Conservation (phyloP, 2,329 filamentous ascomycete species). For the Penicillium sp. region DNA sequence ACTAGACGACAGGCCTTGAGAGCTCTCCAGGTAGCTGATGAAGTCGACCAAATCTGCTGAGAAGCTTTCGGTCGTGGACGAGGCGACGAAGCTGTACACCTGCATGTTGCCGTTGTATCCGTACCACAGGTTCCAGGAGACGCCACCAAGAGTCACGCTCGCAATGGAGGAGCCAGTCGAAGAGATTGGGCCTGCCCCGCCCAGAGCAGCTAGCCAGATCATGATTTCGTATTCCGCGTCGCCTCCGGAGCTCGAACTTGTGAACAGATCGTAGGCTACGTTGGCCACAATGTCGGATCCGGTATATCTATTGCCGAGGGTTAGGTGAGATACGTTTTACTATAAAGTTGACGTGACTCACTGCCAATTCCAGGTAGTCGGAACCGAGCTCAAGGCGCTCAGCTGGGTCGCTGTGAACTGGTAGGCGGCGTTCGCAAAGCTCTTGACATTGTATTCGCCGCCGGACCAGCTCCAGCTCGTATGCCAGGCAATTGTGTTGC, state of each 20-base stretch:
- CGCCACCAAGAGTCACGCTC: slow-evolving; percentile 59
- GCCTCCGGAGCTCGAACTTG: slow-evolving; percentile 52
- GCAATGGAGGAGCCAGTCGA: slow-evolving; percentile 56
- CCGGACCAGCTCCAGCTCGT: slow-evolving; percentile 53
- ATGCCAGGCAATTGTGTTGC: slow-evolving; percentile 47
- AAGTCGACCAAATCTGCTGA: slow-evolving; percentile 63
- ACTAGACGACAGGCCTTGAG: slow-evolving; percentile 38
- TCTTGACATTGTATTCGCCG: slow-evolving; percentile 50
- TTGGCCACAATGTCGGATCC: slow-evolving; percentile 58
- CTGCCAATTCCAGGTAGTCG: slow-evolving; percentile 53
- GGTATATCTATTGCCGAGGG: slow-evolving; percentile 47
- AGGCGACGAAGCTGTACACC: slow-evolving; percentile 65
- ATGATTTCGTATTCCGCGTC: slow-evolving; percentile 66
- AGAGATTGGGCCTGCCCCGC: slow-evolving; percentile 62
- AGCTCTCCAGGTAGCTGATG: slow-evolving; percentile 58
- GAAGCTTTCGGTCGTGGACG: slow-evolving; percentile 56
- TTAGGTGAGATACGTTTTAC: slow-evolving; percentile 7
- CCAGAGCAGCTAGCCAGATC: slow-evolving; percentile 67
- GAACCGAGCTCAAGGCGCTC: slow-evolving; percentile 47
- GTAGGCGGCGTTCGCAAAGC: slow-evolving; percentile 52
- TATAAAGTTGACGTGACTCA: slow-evolving; percentile 20
- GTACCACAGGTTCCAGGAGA: slow-evolving; percentile 63
- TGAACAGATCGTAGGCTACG: slow-evolving; percentile 68
- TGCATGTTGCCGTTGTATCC: slow-evolving; percentile 63
- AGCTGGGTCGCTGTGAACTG: slow-evolving; percentile 40